Conservation (phyloP, 148 eudicot species). For the Suaeda aralocaspica region DNA sequence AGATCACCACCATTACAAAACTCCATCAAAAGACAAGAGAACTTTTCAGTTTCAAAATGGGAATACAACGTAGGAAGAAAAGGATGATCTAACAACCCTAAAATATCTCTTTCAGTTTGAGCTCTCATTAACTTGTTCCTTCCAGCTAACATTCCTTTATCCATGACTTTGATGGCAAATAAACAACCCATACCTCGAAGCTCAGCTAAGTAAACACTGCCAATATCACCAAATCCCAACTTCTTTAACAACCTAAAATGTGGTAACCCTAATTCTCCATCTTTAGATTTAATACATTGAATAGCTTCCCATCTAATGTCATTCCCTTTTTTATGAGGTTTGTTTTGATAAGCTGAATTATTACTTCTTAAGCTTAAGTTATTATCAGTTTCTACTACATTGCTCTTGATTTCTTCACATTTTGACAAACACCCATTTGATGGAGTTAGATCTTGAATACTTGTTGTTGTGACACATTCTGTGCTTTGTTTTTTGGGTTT, state of each 20-base stretch:
- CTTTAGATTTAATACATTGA: constrained; percentile 43
- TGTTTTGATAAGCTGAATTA: constrained; percentile 35
- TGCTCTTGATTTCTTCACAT: not conserved
- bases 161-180: constrained; percentile 91
- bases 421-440: constrained; percentile 21
- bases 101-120: constrained; percentile 75
- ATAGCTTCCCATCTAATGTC: constrained; percentile 72
- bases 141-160: constrained; percentile 67
- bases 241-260: constrained; percentile 77
- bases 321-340: constrained; percentile 76
- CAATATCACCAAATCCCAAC: constrained; percentile 87
- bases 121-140: constrained; percentile 75
- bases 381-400: constrained; percentile 27
- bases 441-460: constrained; percentile 37
- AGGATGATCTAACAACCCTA: constrained; percentile 77
- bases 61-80: constrained; percentile 78
- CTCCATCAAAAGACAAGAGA: constrained; percentile 84
- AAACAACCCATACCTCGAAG: constrained; percentile 56
- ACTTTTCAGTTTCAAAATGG: constrained; percentile 72
- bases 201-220: constrained; percentile 88
- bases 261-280: constrained; percentile 62
- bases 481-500: constrained; percentile 12
- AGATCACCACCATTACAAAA: constrained; percentile 87
- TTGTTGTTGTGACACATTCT: constrained; percentile 18
- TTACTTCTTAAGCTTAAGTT: constrained; percentile 27